Base-by-base conservation (phyloP, 2,329 filamentous ascomycete species). In the Aspergillus ochraceoroseus region DNA sequence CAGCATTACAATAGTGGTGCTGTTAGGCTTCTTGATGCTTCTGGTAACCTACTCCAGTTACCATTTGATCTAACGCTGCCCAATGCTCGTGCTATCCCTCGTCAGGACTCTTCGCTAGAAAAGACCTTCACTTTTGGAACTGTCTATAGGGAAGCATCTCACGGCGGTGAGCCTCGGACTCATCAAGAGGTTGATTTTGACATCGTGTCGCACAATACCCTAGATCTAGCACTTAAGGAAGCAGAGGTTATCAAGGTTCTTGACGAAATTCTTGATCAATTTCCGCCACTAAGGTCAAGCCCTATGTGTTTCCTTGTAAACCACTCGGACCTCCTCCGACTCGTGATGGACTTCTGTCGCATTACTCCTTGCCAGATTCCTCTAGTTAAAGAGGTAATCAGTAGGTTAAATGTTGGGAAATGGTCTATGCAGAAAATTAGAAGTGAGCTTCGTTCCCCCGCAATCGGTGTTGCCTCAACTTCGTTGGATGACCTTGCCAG, bases 131-230 rank as follows among this genome's bases (percentile, higher is more conserved):
- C 85, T 0, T 95, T 98, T 61, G 89, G 88, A 5, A 83, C 76
- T 22, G 88, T 96, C 1, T 96, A 87, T 59, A 79, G 92, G 27
- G 85, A 94, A 49, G 81, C 77, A 31, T 73, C 80, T 33, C 82
- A 81, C 40, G 88, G 87, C 5, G 85, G 87, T 2, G 85, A 94
- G 52, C 92, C 92, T 5, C 76, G 77, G 41, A 84, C 83, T 56
- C 84, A 87, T 59, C 84, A 86, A 7, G 92, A 96, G 59, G 89
- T 94, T 2, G 89, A 96, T 61, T 98, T 96, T 61, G 92, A 98
- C 64, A 88, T 98, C 44, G 77, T 95, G n/a, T 90, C 88, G 0
- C 77, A 79, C 30, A 82, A 89, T 52, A 83, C 83, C 1, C 66
- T 88, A 4, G 88, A 96, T 56, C 71, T 94, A 31, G 83, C 88